Conservation (phyloP, 1,284 basidiomycete genomes). For the Malassezia dermatis region DNA sequence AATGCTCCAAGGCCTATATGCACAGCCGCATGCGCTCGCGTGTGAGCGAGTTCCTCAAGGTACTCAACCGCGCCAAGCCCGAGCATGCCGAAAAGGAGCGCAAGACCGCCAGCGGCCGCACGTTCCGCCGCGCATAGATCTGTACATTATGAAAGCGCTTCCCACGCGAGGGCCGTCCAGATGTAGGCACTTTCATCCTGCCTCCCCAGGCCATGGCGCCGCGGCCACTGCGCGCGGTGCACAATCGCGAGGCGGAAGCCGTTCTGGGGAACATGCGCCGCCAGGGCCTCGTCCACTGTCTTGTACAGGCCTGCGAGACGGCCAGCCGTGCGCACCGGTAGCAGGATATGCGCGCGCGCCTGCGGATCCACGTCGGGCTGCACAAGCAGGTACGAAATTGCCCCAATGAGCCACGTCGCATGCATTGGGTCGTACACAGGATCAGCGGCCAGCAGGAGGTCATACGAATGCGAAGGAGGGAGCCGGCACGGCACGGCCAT, state of each 20-base stretch:
- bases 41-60: conserved; percentile 92
- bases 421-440: conserved; percentile 15
- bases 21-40: conserved; percentile 92
- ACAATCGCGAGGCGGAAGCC: conserved; percentile 1
- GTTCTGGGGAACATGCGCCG: neutral
- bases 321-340: conserved; percentile 12
- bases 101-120: conserved; percentile 65
- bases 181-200: conserved; percentile 16
- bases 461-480: conserved; percentile 6
- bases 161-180: conserved; percentile 17
- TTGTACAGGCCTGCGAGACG: conserved; percentile 12
- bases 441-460: conserved; percentile 13
- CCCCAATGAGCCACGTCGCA: conserved; percentile 12
- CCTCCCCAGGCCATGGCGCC: conserved; percentile 10
- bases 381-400: conserved; percentile 11
- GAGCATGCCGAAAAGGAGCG: conserved; percentile 71
- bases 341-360: conserved; percentile 15
- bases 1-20: conserved; percentile 98
- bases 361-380: conserved; percentile 12
- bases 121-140: conserved; percentile 34
- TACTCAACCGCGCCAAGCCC: conserved; percentile 93
- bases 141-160: conserved; percentile 3
- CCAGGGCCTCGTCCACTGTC: conserved; percentile 13
- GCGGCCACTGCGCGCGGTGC: conserved; percentile 1
- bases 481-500: conserved; percentile 5